Evolutionary conservation across 768 basidiomycete genomes (phyloP).

Genomic region (Termitomyces sp.): DNA sequence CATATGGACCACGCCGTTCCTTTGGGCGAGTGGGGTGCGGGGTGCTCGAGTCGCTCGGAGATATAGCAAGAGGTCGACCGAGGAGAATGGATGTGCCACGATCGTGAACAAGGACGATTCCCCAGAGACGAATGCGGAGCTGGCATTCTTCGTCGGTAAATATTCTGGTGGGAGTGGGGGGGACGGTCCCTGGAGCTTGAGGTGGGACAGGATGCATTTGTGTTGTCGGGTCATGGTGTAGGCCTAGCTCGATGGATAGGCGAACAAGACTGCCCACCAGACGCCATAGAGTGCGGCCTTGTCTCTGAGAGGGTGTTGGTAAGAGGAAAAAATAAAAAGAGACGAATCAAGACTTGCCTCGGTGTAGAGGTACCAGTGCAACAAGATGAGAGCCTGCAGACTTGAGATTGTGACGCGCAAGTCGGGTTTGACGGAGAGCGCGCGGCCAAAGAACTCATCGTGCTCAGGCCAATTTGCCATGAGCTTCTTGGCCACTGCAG

Average conservation of each 20-base stretch:
- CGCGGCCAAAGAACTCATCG: constrained; percentile 82
- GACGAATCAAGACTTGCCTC: constrained; percentile 48
- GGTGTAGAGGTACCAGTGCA: constrained; percentile 89
- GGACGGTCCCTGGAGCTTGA: constrained; percentile 16
- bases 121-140: constrained; percentile 80
- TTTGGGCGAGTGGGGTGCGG: constrained; percentile 59
- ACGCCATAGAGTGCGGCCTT: constrained; percentile 88
- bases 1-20: constrained; percentile 30
- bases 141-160: constrained; percentile 79
- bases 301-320: constrained; percentile 48
- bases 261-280: constrained; percentile 83
- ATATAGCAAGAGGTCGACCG: constrained; percentile 79
- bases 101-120: constrained; percentile 81
- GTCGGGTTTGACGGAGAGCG: constrained; percentile 76
- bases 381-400: constrained; percentile 76
- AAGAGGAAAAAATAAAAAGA: not conserved
- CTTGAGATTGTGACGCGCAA: constrained; percentile 79
- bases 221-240: constrained; percentile 80
- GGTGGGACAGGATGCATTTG: constrained; percentile 44
- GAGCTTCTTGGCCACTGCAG: constrained; percentile 51
- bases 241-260: constrained; percentile 76
- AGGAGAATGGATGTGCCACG: constrained; percentile 86
- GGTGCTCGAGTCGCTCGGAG: constrained; percentile 81
- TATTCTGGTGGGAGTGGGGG: constrained; percentile 16
- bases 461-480: constrained; percentile 78